Evolutionary conservation across 139 green algal species (phyloP), one percentile per base, ranked within the genome.

Genomic region (Chlorella sorokiniana): DNA sequence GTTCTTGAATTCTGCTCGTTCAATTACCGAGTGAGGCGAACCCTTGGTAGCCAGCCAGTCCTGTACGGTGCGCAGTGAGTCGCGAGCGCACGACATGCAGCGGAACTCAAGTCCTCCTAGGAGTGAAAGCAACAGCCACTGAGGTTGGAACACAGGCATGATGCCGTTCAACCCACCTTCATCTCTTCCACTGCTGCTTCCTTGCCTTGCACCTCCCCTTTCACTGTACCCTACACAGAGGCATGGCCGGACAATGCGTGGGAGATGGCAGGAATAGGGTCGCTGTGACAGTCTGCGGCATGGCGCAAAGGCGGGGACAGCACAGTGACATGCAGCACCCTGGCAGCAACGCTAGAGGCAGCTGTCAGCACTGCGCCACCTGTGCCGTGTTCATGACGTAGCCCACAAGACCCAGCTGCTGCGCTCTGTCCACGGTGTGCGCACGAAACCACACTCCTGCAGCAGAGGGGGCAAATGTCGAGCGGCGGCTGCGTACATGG

Each of bases 391-490:
- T 87, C 33, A 52, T 44, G 38, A 44, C 56, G 9, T 42, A 87
- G 2, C 83, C 83, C 16, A 85, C 78, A 2, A 87, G 25, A 1
- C 76, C 83, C 35, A 87, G 42, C 27, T 51, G 25, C 61, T 71
- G 61, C 0, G 83, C 83, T 27, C 71, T 82, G 38, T 87, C 69
- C 3, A 51, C 37, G 8, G 83, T 87, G 27, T 76, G 69, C 0
- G 83, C 83, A 38, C 83, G 29, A 59, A 87, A 87, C 18, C 81
- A 87, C 7, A 87, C 83, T 5, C 83, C 83, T 87, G 83, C 4
- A 87, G 78, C 69, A 54, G 52, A 75, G 33, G 27, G 25, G 69
- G 56, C 22, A 27, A 33, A 35, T 42, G 62, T 31, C 27, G 3
- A 4, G 59, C 16, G 18, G 59, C 27, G 59, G 22, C 8, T 33